A percentile compares a stretch with the other conserved stretches of the same genome.
phyloP scores from a whole-genome alignment of 2,329 filamentous ascomycete species.

The Aspergillus tubingensis region DNA sequence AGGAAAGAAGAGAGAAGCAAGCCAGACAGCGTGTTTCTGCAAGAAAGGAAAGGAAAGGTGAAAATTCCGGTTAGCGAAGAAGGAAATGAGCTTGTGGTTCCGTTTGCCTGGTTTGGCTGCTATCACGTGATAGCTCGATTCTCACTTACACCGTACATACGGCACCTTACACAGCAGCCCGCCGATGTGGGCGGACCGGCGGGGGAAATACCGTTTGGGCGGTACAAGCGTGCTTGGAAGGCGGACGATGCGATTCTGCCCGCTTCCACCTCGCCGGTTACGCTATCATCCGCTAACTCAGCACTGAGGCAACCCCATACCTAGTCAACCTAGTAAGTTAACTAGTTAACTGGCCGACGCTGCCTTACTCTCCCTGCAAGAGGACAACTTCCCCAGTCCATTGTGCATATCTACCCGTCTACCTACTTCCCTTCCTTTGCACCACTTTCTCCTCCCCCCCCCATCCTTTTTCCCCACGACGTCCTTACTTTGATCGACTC shows the following conservation, averaged over 20 bases:
- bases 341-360: too few relatives aligned
- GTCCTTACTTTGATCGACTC: background rate
- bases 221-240: conserved; percentile 7
- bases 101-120: conserved; percentile 23
- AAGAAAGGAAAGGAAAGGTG: conserved; percentile 19
- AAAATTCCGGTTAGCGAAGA: conserved; percentile 34
- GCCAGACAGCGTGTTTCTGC: conserved; percentile 11
- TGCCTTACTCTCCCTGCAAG: background rate
- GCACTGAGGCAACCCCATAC: background rate
- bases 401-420: background rate
- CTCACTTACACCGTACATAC: background rate
- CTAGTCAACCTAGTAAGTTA: background rate
- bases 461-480: background rate
- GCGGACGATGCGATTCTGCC: conserved; percentile 41
- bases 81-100: conserved; percentile 23
- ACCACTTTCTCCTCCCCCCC: background rate
- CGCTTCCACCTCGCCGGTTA: conserved; percentile 31
- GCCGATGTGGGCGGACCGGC: background rate
- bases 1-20: conserved; percentile 13
- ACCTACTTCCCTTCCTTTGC: background rate
- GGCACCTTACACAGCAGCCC: background rate
- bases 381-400: conserved; percentile 1
- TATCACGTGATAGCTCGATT: conserved; percentile 20
- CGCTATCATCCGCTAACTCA: conserved; percentile 12
- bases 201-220: background rate